These are phyloP conservation scores for Penicillium bovifimosum DNA, from an alignment of 495 filamentous ascomycete genomes.

Conservation along the genomic window DNA sequence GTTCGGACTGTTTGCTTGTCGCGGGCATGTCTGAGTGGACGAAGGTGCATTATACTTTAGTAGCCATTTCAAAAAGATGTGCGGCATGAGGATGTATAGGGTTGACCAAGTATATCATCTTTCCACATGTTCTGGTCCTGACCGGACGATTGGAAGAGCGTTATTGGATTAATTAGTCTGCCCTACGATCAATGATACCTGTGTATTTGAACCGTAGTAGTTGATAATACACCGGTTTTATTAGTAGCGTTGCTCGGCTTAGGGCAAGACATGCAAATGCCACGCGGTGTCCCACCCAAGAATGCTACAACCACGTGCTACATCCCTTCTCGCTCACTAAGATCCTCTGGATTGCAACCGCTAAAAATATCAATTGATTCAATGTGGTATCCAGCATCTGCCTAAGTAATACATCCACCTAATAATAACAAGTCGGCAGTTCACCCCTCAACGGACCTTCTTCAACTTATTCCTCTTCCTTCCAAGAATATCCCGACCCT, in stretches of 20 bases:
- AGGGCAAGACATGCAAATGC: not conserved
- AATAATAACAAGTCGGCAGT: too few species aligned
- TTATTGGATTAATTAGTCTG: slow-evolving; percentile 12
- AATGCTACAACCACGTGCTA: not conserved
- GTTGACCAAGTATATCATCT: not conserved
- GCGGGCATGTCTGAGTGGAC: not conserved
- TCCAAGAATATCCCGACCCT: slow-evolving; percentile 73
- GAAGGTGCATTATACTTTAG: not conserved
- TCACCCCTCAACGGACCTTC: slow-evolving; percentile 35
- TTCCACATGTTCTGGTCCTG: not conserved
- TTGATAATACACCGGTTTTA: too few species aligned
- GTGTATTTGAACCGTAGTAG: not conserved
- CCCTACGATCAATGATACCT: slow-evolving; percentile 24
- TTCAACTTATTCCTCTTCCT: slow-evolving; percentile 43
- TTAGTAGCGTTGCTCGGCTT: not conserved
- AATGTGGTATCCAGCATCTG: not conserved
- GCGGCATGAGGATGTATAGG: not conserved
- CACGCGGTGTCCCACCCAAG: not conserved
- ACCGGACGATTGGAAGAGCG: slow-evolving; percentile 12
- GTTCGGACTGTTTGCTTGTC: not conserved
- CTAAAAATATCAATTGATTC: slow-evolving; percentile 2
- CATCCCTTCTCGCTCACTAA: not conserved
- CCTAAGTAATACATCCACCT: too few species aligned
- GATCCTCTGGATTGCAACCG: too few species aligned
- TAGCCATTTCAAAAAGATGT: not conserved